Evolutionary conservation across 1,139 yeast genomes (phyloP), one percentile per base, ranked within the genome.

Genomic region (Kurtzmaniella quercitrusa): DNA sequence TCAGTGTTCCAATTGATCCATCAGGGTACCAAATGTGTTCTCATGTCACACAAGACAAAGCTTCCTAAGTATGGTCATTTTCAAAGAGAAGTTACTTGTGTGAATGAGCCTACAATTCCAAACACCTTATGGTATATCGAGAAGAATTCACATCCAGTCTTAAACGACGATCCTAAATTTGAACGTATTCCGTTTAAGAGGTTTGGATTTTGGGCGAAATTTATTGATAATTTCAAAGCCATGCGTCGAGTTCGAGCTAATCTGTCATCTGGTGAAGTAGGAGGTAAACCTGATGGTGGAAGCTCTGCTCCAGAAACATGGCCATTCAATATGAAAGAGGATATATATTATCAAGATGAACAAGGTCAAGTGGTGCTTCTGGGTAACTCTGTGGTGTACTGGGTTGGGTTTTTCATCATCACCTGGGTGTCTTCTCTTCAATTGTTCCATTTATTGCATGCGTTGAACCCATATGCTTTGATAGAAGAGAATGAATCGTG

Each of bases 61-160:
- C 65, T 88, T 37, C 94, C 94, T 3, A 70, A 69, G 1, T 84
- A 90, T 89, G 94, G 82, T 0, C 70, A 70, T 49, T 68, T 70
- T 29, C 94, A 85, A 54, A 82, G 81, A 58, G 96, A 89, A 63
- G 88, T 87, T 2, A 63, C 85, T 18, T 89, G 96, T 61, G 75
- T 85, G 31, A 77, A 77, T 37, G 77, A 75, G 31, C 89, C 95
- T 11, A 77, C 77, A 2, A 61, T 69, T 31, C 73, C 77, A 11
- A 76, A 80, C 52, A 70, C 91, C 0, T 60, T 77, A 39, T 87
- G 94, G 82, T 76, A 69, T 50, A 68, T 87, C 41, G 95, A 86
- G 51, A 63, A 63, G 46, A 81, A 81, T 51, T 60, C 65, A n/a
- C 84, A 81, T 56, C 85, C 86, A 2, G 46, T 59, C 3, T 52